Base-by-base conservation (phyloP, 2,329 filamentous ascomycete species). In the Graphilbum sp. region DNA sequence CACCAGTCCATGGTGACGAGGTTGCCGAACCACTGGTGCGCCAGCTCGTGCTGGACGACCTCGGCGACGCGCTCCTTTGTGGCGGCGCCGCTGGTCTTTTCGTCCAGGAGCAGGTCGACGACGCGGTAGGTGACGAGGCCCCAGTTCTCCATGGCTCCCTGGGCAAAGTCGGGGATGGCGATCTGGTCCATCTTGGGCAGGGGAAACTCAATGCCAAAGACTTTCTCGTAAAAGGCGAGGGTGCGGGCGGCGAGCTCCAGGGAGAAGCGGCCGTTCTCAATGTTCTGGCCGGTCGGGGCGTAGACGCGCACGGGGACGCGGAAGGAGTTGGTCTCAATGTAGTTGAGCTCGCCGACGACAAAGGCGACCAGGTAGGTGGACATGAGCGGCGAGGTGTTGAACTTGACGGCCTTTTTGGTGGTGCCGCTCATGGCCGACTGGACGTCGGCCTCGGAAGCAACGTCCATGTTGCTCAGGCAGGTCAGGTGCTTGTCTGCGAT, bases 121-220 rank as follows among this genome's bases (percentile, higher is more conserved):
- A 93, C 82, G 46, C 88, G 80, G 63, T 95, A 96, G 7, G 88
- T 96, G 48, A 96, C 76, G 37, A 96, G 66, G 54, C 88, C 88
- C 88, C 88, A 96, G 58, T 96, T 96, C 67, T 96, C 87, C 87
- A 96, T 95, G 42, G 87, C 88, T 45, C 88, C 88, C 35, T 86
- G 85, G 36, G 85, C 85, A 55, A 96, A 96, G 55, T 96, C 88
- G 15, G 88, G 88, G 52, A 96, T 87, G 33, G 88, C 87, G 49
- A 93, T 78, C 79, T 93, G 90, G 59, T 93, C 85, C 82, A 93
- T 90, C 69, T 93, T 93, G 37, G 85, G 85, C 32, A 93, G 64
- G 7, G 85, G 85, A 54, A 90, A 95, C 24, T 80, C 66, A 55
- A 76, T 87, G 48, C 82, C 82, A 49, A 96, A 96, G 3, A 85